phyloP scores from a whole-genome alignment of 805 yeast genomes.

The Kregervanrija fluxuum region DNA sequence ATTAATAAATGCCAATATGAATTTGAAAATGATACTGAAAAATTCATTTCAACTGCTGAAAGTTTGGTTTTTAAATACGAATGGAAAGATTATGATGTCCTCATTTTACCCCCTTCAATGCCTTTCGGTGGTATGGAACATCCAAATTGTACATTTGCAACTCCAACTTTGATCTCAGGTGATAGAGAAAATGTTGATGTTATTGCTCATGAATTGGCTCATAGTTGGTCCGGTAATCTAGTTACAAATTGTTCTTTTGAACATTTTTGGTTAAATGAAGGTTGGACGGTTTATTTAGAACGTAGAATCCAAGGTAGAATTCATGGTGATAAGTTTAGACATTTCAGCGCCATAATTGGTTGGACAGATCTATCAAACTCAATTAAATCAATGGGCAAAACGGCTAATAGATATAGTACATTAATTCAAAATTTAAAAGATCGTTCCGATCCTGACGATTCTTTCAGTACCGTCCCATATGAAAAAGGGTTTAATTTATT shows the following conservation, averaged over 20 bases:
- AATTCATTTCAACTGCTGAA: constrained; percentile 74
- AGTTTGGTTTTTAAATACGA: constrained; percentile 68
- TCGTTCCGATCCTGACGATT: constrained; percentile 79
- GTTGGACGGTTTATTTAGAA: constrained; percentile 92
- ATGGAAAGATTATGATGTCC: constrained; percentile 77
- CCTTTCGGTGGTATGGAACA: constrained; percentile 97
- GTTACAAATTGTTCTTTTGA: constrained; percentile 91
- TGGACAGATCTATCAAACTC: constrained; percentile 75
- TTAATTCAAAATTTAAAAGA: constrained; percentile 67
- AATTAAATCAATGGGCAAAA: constrained; percentile 55
- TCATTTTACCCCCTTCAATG: constrained; percentile 68
- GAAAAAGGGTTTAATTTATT: constrained; percentile 84
- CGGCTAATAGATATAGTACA: constrained; percentile 44
- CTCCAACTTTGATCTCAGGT: constrained; percentile 81
- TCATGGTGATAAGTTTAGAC: constrained; percentile 75
- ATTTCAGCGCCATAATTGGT: constrained; percentile 78
- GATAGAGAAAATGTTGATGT: constrained; percentile 84
- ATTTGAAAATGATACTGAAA: constrained; percentile 74
- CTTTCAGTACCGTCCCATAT: constrained; percentile 82
- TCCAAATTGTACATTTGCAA: constrained; percentile 84
- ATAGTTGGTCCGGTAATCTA: constrained; percentile 87
- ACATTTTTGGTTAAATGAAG: constrained; percentile 92
- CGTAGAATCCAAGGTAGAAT: constrained; percentile 70
- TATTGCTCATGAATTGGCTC: constrained; percentile 89
- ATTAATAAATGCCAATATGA: constrained; percentile 68